Percentiles rank a stretch among this genome's conserved stretches.
phyloP scores from a whole-genome alignment of 345 rosid genomes.

The Murraya paniculata region DNA sequence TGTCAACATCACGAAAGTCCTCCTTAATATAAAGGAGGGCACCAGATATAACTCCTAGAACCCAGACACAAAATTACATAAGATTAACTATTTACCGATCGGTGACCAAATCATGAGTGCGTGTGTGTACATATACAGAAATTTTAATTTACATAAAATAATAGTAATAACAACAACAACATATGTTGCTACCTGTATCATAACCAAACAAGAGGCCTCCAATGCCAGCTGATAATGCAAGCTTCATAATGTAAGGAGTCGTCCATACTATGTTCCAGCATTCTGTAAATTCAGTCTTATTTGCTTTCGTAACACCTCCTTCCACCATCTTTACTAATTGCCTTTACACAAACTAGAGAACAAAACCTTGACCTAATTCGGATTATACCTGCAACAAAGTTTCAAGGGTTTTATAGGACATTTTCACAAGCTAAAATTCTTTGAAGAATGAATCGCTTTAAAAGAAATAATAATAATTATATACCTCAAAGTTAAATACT shows the following conservation, averaged over 20 bases:
- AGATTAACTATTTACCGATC: too few species aligned
- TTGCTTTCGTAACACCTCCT: constrained; percentile 56
- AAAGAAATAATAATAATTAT: too few species aligned
- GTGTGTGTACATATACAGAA: too few species aligned
- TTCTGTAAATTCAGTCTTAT: constrained; percentile 67
- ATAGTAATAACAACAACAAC: too few species aligned
- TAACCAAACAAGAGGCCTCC: constrained; percentile 96
- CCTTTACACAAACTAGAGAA: neutral
- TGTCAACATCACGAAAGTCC: constrained; percentile 60
- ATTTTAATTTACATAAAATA: too few species aligned
- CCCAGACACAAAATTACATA: neutral
- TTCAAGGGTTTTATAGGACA: neutral
- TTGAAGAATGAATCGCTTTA: too few species aligned
- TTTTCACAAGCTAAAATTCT: neutral
- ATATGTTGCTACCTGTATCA: constrained; percentile 57
- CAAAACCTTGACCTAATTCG: neutral
- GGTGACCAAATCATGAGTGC: too few species aligned
- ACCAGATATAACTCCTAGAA: constrained; percentile 80
- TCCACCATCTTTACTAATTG: constrained; percentile 54
- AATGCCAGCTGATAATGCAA: constrained; percentile 85
- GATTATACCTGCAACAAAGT: neutral
- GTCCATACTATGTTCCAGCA: constrained; percentile 71
- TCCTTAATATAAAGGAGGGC: constrained; percentile 79
- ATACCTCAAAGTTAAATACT: neutral
- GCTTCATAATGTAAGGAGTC: constrained; percentile 79